A percentile compares a stretch with the other conserved stretches of the same genome.
phyloP scores from a whole-genome alignment of 1,284 basidiomycete species.

The Malassezia arunalokei region DNA sequence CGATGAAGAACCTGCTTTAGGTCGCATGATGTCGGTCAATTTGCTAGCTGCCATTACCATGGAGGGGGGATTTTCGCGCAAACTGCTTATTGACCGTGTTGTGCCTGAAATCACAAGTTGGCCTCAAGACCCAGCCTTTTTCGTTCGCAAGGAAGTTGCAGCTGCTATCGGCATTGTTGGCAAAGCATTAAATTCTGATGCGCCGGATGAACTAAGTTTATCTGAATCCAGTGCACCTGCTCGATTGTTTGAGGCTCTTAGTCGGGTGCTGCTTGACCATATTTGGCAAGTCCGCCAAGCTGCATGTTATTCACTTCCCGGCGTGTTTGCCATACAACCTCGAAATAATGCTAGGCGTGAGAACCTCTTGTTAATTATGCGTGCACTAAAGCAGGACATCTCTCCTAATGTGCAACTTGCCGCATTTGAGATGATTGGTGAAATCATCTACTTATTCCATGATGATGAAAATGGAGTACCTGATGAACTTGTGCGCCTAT shows the following conservation, averaged over 20 bases:
- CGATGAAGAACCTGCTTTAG: slow-evolving; percentile 64
- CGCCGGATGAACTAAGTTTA: slow-evolving; percentile 50
- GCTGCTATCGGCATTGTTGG: slow-evolving; percentile 77
- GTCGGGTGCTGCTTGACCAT: slow-evolving; percentile 59
- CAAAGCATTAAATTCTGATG: slow-evolving; percentile 60
- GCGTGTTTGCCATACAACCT: slow-evolving; percentile 51
- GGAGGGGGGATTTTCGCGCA: slow-evolving; percentile 48
- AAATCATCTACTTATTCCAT: slow-evolving; percentile 75
- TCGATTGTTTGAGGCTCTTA: slow-evolving; percentile 58
- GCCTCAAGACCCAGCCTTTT: slow-evolving; percentile 63
- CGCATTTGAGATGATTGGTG: slow-evolving; percentile 76
- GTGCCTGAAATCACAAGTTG: slow-evolving; percentile 70
- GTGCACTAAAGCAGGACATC: slow-evolving; percentile 57
- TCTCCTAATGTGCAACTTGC: slow-evolving; percentile 64
- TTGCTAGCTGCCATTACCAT: slow-evolving; percentile 66
- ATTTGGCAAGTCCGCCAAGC: slow-evolving; percentile 80
- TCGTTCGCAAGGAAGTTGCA: slow-evolving; percentile 78
- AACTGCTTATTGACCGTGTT: slow-evolving; percentile 59
- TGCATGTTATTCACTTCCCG: slow-evolving; percentile 71
- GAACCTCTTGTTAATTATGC: slow-evolving; percentile 31
- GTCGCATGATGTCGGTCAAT: slow-evolving; percentile 81
- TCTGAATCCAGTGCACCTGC: slow-evolving; percentile 2
- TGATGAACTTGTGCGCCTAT: slow-evolving; percentile 64
- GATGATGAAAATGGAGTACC: slow-evolving; percentile 54
- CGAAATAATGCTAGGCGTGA: slow-evolving; percentile 16